Conservation (phyloP, 352 stramenopile genomes). For the Phytopythium litorale region DNA sequence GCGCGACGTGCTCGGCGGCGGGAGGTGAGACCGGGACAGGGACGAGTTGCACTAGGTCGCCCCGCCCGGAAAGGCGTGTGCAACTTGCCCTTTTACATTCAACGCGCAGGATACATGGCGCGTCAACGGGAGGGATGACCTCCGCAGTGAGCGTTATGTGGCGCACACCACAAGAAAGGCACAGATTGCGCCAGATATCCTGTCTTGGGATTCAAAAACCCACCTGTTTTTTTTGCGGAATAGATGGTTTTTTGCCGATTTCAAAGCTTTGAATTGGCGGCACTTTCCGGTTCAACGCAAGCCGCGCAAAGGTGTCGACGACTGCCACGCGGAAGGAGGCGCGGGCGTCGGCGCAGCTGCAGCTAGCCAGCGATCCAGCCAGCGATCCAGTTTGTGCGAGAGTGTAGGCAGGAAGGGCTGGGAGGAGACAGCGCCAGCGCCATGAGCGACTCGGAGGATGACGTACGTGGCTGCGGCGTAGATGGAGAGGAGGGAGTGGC, state of each 20-base stretch:
- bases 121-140: neutral
- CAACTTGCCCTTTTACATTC: neutral
- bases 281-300: constrained; percentile 6
- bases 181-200: too few relatives aligned
- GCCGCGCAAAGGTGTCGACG: too few relatives aligned
- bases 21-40: constrained; percentile 11
- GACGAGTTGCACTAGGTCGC: neutral
- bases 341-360: neutral
- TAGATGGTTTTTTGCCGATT: neutral
- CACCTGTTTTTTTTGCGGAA: neutral
- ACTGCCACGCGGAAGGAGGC: neutral
- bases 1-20: constrained; percentile 43
- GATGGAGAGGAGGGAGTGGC: neutral
- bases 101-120: neutral
- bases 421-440: neutral
- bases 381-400: neutral
- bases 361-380: neutral
- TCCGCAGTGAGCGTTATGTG: neutral
- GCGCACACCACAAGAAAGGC: neutral
- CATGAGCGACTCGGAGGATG: constrained; percentile 51
- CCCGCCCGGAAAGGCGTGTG: neutral
- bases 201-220: neutral
- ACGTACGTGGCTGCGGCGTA: constrained; percentile 24
- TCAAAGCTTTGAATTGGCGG: neutral
- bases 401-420: neutral